These are phyloP conservation scores for Glycine latifolia DNA, from an alignment of 306 rosid genomes.

Conservation along the genomic window DNA sequence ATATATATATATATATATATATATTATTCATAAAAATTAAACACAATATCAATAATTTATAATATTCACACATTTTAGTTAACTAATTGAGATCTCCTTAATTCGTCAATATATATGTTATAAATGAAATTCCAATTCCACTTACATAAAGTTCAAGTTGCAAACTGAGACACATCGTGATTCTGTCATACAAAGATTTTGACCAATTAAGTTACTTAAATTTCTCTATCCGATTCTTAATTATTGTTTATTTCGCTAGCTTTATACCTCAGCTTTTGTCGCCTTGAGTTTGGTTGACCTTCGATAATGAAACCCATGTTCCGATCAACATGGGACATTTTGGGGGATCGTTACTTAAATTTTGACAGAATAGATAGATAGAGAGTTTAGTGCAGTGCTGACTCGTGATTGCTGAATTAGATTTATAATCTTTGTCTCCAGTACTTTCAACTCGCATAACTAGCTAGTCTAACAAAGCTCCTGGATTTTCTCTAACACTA, in stretches of 20 bases:
- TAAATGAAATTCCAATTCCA: too few species aligned
- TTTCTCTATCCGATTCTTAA: constrained; percentile 2
- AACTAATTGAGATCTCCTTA: too few species aligned
- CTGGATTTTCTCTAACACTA: constrained; percentile 39
- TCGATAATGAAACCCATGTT: constrained; percentile 34
- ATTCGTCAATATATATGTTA: too few species aligned
- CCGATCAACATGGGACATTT: constrained; percentile 2
- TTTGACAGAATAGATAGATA: background rate
- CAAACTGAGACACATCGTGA: background rate
- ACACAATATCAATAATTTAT: too few species aligned
- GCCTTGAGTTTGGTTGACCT: constrained; percentile 36
- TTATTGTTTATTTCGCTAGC: background rate
- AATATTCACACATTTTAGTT: too few species aligned
- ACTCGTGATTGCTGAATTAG: background rate
- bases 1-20: too few species aligned
- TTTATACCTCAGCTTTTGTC: background rate
- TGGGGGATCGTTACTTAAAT: constrained; percentile 17
- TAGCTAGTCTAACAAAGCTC: background rate
- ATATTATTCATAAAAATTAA: too few species aligned
- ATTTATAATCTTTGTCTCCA: constrained; percentile 48
- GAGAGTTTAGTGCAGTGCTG: too few species aligned
- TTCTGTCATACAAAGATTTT: background rate
- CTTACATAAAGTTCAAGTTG: background rate
- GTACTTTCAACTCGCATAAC: background rate
- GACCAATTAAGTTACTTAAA: background rate